Conservation (phyloP, 208 protist genomes). For the Acanthamoeba castellanii region DNA sequence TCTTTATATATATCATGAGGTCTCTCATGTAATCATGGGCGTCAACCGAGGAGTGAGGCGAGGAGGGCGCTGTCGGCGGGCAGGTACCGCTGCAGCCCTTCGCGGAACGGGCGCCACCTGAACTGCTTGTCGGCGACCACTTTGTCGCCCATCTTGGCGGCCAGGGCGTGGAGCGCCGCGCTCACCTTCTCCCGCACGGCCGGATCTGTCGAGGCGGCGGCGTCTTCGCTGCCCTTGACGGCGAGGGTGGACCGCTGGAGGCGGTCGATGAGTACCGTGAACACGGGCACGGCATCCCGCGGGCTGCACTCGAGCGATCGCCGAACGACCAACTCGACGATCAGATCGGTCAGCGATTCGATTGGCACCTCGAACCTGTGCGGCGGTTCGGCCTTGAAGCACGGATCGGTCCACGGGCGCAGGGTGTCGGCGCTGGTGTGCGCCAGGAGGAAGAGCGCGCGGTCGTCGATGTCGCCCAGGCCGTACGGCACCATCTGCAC, state of each 20-base stretch:
- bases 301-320: not conserved
- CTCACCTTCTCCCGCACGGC: not conserved
- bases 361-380: not conserved
- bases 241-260: not conserved
- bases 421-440: not conserved
- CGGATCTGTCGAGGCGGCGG: no score
- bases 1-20: no score
- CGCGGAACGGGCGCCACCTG: not conserved
- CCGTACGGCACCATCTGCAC: not conserved
- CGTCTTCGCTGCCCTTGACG: no score
- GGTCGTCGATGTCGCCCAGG: not conserved
- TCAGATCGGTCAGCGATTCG: not conserved
- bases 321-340: not conserved
- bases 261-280: not conserved
- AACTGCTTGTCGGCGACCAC: not conserved
- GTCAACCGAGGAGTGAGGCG: no score
- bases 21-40: no score
- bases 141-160: not conserved
- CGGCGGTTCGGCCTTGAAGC: not conserved
- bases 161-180: not conserved
- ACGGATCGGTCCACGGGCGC: no score
- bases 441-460: not conserved
- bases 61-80: no score
- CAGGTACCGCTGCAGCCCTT: no score
- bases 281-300: not conserved